These are phyloP conservation scores for Candida boleticola DNA, from an alignment of 805 yeast species.

Conservation along the genomic window DNA sequence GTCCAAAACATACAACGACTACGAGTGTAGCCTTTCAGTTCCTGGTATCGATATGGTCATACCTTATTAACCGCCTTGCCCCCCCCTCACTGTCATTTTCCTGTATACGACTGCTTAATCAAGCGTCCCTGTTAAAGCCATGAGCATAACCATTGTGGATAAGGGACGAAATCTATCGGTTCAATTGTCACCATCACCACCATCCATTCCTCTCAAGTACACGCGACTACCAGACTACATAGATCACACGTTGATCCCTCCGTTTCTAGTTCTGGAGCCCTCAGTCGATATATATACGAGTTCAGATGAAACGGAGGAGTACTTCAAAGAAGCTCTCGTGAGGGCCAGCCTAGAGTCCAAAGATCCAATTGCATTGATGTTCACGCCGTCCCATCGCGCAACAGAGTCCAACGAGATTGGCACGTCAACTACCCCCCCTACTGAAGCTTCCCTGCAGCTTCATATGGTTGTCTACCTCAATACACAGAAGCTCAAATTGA, in stretches of 20 bases:
- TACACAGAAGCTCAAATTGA: constrained; percentile 8
- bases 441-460: neutral
- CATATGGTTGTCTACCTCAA: constrained; percentile 22
- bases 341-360: constrained; percentile 5
- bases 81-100: too few relatives aligned
- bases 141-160: neutral
- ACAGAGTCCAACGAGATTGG: neutral
- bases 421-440: neutral
- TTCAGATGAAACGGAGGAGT: constrained; percentile 14
- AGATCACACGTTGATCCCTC: constrained; percentile 20
- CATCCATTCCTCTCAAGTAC: neutral
- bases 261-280: constrained; percentile 18
- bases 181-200: neutral
- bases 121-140: neutral
- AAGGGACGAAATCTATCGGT: neutral
- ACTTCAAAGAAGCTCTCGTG: constrained; percentile 18
- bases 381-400: too few relatives aligned
- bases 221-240: constrained; percentile 9
- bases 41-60: too few relatives aligned
- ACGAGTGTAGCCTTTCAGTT: too few relatives aligned
- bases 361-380: constrained; percentile 19
- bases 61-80: too few relatives aligned
- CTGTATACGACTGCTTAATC: too few relatives aligned
- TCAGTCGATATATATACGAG: constrained; percentile 23
- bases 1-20: too few relatives aligned